Percentiles rank a stretch among this genome's conserved stretches.
These are phyloP conservation scores for Harrya chromipes DNA, from an alignment of 768 basidiomycete species.

Conservation along the genomic window DNA sequence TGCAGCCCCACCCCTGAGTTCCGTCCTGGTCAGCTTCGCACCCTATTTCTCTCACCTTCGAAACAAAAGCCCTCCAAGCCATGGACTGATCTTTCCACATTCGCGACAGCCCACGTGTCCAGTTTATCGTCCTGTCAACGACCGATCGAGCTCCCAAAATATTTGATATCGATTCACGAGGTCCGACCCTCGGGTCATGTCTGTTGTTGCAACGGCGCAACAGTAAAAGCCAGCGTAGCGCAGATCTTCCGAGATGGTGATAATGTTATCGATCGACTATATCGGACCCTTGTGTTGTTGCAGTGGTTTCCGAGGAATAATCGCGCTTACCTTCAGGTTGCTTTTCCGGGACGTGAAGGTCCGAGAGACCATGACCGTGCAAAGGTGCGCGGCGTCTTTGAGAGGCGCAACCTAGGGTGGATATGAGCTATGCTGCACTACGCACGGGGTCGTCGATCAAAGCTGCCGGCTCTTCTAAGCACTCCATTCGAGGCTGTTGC, in stretches of 20 bases:
- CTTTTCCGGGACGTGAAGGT: too few relatives aligned
- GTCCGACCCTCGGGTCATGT: slow-evolving; percentile 44
- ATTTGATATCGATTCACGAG: slow-evolving; percentile 51
- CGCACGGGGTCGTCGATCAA: slow-evolving; percentile 26
- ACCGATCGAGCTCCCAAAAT: slow-evolving; percentile 36
- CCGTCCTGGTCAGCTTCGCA: slow-evolving; percentile 4
- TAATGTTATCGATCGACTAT: slow-evolving; percentile 41
- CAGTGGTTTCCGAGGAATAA: slow-evolving; percentile 20
- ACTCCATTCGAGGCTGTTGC: slow-evolving; percentile 7
- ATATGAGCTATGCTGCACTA: slow-evolving; percentile 31
- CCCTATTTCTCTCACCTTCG: slow-evolving; percentile 32
- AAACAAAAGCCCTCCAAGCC: slow-evolving; percentile 17
- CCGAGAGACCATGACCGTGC: too few relatives aligned
- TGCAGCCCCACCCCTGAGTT: neutral
- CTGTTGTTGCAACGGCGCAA: too few relatives aligned
- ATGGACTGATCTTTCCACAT: slow-evolving; percentile 43
- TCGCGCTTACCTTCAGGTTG: slow-evolving; percentile 14
- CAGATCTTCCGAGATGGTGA: slow-evolving; percentile 28
- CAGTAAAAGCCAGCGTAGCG: too few relatives aligned
- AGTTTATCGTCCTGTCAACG: slow-evolving; percentile 3
- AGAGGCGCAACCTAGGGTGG: slow-evolving; percentile 27
- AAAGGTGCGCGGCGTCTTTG: too few relatives aligned
- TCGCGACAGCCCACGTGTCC: slow-evolving; percentile 25
- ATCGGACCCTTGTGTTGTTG: slow-evolving; percentile 36
- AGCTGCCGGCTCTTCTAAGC: slow-evolving; percentile 2